phyloP scores from a whole-genome alignment of 2,329 filamentous ascomycete genomes.

The Penicillium sp. region DNA sequence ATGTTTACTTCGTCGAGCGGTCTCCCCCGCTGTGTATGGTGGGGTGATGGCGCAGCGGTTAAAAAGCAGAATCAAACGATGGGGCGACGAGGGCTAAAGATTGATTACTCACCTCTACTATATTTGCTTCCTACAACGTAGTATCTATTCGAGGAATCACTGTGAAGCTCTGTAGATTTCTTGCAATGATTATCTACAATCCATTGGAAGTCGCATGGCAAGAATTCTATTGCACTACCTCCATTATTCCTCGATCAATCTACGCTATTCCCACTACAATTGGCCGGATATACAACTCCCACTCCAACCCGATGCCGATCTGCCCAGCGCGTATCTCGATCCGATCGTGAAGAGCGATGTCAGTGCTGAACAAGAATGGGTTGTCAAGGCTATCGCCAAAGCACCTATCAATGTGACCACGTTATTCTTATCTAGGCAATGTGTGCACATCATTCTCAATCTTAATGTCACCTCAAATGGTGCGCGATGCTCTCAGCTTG shows the following conservation, averaged over 20 bases:
- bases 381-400: background rate
- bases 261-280: background rate
- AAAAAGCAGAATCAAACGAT: conserved; percentile 1
- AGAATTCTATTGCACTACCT: background rate
- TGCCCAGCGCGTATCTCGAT: background rate
- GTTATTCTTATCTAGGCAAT: too few relatives aligned
- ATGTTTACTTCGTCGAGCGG: background rate
- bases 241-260: background rate
- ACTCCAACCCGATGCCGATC: background rate
- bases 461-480: background rate
- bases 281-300: background rate
- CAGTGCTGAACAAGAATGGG: background rate
- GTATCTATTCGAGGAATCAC: background rate
- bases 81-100: background rate
- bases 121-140: background rate
- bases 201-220: background rate
- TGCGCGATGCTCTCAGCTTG: background rate
- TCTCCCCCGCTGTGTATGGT: background rate
- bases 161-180: background rate
- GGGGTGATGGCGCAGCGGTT: background rate
- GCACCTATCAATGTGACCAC: background rate
- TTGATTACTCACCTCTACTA: background rate
- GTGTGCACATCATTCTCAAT: background rate
- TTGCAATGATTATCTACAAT: background rate
- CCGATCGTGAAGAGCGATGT: background rate